Percentiles rank a stretch among this genome's conserved stretches.
Evolutionary conservation across 345 rosid genomes (phyloP).

Genomic region (Syzygium grande): DNA sequence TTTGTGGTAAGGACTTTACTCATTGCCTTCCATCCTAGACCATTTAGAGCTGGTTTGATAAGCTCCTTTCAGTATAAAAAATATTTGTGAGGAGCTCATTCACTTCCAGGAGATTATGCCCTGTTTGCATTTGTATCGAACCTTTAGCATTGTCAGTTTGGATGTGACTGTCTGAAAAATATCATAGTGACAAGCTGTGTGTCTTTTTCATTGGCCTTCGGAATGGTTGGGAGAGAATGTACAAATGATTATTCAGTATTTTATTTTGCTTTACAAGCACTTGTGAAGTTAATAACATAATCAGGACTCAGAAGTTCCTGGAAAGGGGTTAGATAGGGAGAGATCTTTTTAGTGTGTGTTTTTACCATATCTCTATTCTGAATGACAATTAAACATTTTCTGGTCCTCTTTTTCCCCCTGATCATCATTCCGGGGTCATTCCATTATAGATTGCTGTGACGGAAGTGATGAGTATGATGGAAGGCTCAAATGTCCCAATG

Average conservation of each 20-base stretch:
- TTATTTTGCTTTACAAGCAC: not conserved
- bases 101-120: not conserved
- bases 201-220: not conserved
- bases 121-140: not conserved
- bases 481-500: constrained; percentile 34
- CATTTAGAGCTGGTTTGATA: not conserved
- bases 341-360: not conserved
- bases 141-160: not conserved
- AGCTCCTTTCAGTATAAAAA: not conserved
- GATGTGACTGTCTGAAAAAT: not conserved
- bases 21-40: not conserved
- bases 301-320: not conserved
- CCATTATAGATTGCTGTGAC: constrained; percentile 56
- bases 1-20: constrained; percentile 36
- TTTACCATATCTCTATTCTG: not conserved
- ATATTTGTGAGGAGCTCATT: not conserved
- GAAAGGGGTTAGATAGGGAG: not conserved
- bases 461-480: constrained; percentile 69
- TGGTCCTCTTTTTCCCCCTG: not conserved
- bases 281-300: not conserved
- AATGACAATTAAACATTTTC: not conserved
- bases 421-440: not conserved
- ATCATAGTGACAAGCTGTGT: not conserved
- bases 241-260: not conserved
- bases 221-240: not conserved